Evolutionary conservation across 169 alveolate genomes (phyloP).

Genomic region (Theileria annulata): DNA sequence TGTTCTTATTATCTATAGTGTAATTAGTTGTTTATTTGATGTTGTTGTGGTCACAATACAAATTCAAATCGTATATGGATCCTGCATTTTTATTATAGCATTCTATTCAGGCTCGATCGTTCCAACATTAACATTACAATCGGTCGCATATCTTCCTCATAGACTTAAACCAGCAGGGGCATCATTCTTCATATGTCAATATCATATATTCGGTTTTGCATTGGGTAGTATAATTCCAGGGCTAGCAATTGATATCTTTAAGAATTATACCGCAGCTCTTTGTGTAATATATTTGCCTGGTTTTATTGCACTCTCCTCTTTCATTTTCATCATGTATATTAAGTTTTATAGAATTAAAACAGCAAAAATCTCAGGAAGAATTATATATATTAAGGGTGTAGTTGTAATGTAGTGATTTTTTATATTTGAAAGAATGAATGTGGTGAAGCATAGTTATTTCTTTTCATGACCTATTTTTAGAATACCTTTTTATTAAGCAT

Average conservation of each 20-base stretch:
- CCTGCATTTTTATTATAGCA: constrained; percentile 32
- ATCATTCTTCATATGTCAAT: constrained; percentile 48
- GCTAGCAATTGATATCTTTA: constrained; percentile 31
- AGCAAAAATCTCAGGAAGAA: neutral
- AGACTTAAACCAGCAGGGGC: constrained; percentile 54
- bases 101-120: constrained; percentile 52
- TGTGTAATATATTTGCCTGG: constrained; percentile 21
- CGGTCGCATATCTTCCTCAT: constrained; percentile 34
- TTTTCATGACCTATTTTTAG: too few relatives aligned
- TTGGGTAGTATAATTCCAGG: constrained; percentile 58
- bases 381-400: too few relatives aligned
- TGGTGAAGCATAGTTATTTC: too few relatives aligned
- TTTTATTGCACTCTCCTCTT: neutral
- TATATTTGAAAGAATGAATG: too few relatives aligned
- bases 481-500: too few relatives aligned
- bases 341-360: neutral
- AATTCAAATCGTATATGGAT: constrained; percentile 8
- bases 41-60: constrained; percentile 4
- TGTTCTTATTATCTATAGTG: constrained; percentile 27
- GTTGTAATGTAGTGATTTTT: too few relatives aligned
- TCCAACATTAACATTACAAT: constrained; percentile 47
- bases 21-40: constrained; percentile 55
- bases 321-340: neutral
- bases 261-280: constrained; percentile 5
- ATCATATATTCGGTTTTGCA: constrained; percentile 57